Percentiles rank a stretch among this genome's conserved stretches.
These are phyloP conservation scores for Diplocarpon rosae DNA, from an alignment of 2,329 filamentous ascomycete genomes.

Conservation along the genomic window DNA sequence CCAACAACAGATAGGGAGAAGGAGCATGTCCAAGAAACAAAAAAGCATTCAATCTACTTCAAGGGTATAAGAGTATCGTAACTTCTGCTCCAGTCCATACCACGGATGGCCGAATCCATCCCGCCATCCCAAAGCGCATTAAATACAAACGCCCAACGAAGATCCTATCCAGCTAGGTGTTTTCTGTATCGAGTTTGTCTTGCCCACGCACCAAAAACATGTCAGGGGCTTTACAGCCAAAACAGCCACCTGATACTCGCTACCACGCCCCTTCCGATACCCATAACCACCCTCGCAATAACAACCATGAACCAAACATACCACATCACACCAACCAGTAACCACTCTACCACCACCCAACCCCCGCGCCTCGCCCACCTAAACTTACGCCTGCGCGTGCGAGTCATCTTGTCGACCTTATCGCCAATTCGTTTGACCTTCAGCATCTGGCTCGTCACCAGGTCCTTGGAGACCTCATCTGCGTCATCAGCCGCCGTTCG, in stretches of 20 bases:
- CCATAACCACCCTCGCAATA: conserved; percentile 54
- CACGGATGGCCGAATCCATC: too few species aligned
- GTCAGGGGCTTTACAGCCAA: conserved; percentile 42
- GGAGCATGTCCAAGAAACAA: too few species aligned
- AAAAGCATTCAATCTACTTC: too few species aligned
- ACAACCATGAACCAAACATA: conserved; percentile 86
- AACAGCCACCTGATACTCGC: conserved; percentile 66
- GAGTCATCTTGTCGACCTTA: conserved; percentile 64
- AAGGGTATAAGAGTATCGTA: too few species aligned
- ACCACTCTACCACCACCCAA: conserved; percentile 80
- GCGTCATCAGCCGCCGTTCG: conserved; percentile 64
- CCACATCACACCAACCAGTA: conserved; percentile 84
- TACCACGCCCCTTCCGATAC: conserved; percentile 48
- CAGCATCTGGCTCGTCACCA: conserved; percentile 66
- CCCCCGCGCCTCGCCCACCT: conserved; percentile 65
- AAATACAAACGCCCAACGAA: too few species aligned
- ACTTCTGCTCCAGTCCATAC: too few species aligned
- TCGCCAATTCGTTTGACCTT: conserved; percentile 74
- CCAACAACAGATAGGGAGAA: too few species aligned
- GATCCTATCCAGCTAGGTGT: too few species aligned
- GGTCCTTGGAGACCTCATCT: conserved; percentile 64
- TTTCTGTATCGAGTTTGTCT: too few species aligned
- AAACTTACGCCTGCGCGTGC: conserved; percentile 55
- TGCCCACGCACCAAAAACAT: too few species aligned
- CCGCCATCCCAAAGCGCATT: too few species aligned